phyloP scores from a whole-genome alignment of 192 early-diverging fungal species.

The Entomortierella parvispora region DNA sequence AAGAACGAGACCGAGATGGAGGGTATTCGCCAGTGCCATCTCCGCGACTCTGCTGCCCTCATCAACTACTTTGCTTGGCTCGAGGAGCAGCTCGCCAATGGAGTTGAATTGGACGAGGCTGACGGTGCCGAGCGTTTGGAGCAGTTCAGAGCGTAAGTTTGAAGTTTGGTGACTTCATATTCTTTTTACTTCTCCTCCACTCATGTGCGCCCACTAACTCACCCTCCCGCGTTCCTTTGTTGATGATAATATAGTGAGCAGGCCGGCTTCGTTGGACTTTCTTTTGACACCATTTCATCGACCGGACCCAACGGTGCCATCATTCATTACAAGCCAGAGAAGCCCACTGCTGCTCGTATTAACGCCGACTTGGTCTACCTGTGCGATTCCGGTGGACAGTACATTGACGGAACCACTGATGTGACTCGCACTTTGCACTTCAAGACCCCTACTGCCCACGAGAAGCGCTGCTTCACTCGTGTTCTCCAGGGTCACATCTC shows the following conservation, averaged over 20 bases:
- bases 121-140: conserved; percentile 89
- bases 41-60: conserved; percentile 91
- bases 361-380: conserved; percentile 83
- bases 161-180: neutral
- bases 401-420: conserved; percentile 95
- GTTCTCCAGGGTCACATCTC: conserved; percentile 98
- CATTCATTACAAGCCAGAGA: conserved; percentile 95
- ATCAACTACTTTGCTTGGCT: conserved; percentile 90
- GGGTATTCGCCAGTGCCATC: conserved; percentile 91
- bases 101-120: conserved; percentile 76
- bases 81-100: conserved; percentile 81
- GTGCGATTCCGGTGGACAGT: conserved; percentile 97
- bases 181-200: too few relatives aligned
- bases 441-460: conserved; percentile 79
- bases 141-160: conserved; percentile 67
- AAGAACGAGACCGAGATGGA: conserved; percentile 91
- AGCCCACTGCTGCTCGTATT: conserved; percentile 78
- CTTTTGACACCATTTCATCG: conserved; percentile 96
- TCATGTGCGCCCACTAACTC: too few relatives aligned
- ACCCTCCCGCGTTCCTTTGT: neutral
- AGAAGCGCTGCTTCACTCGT: conserved; percentile 93
- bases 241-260: conserved; percentile 59
- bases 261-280: conserved; percentile 86
- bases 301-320: conserved; percentile 96
- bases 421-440: conserved; percentile 95